Conservation (phyloP, 352 stramenopile genomes). For the Phytophthora lateralis region DNA sequence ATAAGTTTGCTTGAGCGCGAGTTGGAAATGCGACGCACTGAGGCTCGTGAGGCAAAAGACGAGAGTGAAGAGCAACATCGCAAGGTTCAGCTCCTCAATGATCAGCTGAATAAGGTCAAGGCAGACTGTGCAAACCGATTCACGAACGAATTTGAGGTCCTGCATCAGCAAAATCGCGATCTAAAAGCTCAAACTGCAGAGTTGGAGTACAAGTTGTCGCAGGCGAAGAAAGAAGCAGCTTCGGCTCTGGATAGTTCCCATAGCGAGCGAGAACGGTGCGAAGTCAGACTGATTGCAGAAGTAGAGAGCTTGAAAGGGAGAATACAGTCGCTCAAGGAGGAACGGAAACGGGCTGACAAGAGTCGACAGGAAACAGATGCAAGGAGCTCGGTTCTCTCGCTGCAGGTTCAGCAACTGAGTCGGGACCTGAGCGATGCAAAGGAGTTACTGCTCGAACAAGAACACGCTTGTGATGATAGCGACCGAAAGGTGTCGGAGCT, state of each 20-base stretch:
- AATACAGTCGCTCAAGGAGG: conserved; percentile 62
- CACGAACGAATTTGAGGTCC: conserved; percentile 52
- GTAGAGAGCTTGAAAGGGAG: conserved; percentile 64
- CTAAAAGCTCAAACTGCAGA: conserved; percentile 56
- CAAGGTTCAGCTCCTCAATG: conserved; percentile 66
- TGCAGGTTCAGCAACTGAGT: conserved; percentile 63
- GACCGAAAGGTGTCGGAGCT: conserved; percentile 74
- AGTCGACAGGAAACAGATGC: conserved; percentile 57
- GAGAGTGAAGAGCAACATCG: conserved; percentile 67
- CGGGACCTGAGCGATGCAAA: conserved; percentile 62
- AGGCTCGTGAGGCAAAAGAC: conserved; percentile 65
- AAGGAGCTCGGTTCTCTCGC: conserved; percentile 41
- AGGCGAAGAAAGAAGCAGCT: conserved; percentile 48
- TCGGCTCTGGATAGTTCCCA: conserved; percentile 38
- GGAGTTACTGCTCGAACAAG: conserved; percentile 59
- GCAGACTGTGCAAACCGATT: conserved; percentile 59
- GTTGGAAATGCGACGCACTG: conserved; percentile 58
- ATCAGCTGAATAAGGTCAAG: conserved; percentile 83
- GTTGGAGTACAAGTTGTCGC: conserved; percentile 54
- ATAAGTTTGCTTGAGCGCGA: conserved; percentile 54
- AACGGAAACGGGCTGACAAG: conserved; percentile 55
- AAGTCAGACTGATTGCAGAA: conserved; percentile 61
- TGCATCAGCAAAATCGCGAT: conserved; percentile 68
- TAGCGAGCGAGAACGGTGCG: conserved; percentile 55
- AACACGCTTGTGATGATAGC: conserved; percentile 69